A percentile compares a stretch with the other conserved stretches of the same genome.
phyloP scores from a whole-genome alignment of 768 basidiomycete species.

The Suillus plorans region DNA sequence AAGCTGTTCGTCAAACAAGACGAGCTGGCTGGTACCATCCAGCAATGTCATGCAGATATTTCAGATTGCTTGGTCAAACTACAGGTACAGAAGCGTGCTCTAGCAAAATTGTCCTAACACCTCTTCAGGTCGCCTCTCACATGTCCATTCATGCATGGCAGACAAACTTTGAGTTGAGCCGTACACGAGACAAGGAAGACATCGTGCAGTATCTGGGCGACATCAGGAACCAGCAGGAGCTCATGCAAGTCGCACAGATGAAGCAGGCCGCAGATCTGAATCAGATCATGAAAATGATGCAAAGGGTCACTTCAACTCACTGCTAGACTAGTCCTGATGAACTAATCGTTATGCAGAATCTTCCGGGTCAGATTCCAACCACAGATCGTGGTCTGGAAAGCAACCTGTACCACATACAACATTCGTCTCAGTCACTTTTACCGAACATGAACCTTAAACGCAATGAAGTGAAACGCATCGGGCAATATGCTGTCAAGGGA shows the following conservation, averaged over 20 bases:
- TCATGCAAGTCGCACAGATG: slow-evolving; percentile 33
- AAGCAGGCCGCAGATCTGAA: slow-evolving; percentile 37
- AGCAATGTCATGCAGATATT: slow-evolving; percentile 44
- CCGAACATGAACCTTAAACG: slow-evolving; percentile 50
- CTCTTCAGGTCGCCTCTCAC: slow-evolving; percentile 42
- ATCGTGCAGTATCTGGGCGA: slow-evolving; percentile 43
- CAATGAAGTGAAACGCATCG: slow-evolving; percentile 52
- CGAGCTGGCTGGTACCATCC: slow-evolving; percentile 44
- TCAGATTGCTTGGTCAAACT: slow-evolving; percentile 47
- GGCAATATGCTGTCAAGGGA: slow-evolving; percentile 50
- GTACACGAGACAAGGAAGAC: slow-evolving; percentile 43
- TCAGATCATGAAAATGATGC: slow-evolving; percentile 50
- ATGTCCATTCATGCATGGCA: slow-evolving; percentile 51
- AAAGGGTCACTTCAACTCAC: slow-evolving; percentile 34
- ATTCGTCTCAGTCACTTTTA: slow-evolving; percentile 44
- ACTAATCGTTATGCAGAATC: slow-evolving; percentile 20
- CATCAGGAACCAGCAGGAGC: slow-evolving; percentile 39
- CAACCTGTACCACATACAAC: slow-evolving; percentile 52
- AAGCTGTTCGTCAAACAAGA: slow-evolving; percentile 47
- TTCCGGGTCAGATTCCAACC: slow-evolving; percentile 14
- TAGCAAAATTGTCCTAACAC: slow-evolving; percentile 7
- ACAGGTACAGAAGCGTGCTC: slow-evolving; percentile 35
- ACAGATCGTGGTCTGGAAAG: slow-evolving; percentile 44
- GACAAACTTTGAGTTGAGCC: slow-evolving; percentile 37
- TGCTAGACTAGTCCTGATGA: slow-evolving; percentile 10